Evolutionary conservation across 345 rosid species (phyloP), one percentile per base, ranked within the genome.

Genomic region (Linum lewisii): DNA sequence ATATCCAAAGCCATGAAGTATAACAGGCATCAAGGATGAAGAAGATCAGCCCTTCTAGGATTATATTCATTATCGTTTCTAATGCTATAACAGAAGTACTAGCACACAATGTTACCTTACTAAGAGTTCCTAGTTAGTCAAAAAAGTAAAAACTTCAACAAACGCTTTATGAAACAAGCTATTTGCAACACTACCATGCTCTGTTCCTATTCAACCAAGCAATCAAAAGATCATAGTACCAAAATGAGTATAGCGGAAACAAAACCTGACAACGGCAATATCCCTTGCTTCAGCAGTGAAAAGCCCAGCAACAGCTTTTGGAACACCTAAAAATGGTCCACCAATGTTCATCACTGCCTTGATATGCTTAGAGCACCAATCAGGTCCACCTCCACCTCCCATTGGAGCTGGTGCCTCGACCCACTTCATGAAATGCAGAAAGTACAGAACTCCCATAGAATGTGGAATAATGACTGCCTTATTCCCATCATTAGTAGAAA

Each of bases 391-490:
- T 1, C 86, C 90, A 51, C 91, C 84, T 52, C 91, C 91, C 75
- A 80, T 66, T 55, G 91, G 85, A 63, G 84, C 63, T 51, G 91
- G 87, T 67, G 87, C 82, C 66, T 84, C 91, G 36, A 84, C 85
- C 91, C 87, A 84, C 66, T 84, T 84, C 83, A 84, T 84, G 60
- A 84, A 84, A 73, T 84, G 91, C 70, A 84, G 75, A 78, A 84
- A 84, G 67, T 82, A 84, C 38, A 82, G 59, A 51, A 73, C 87
- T 4, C 91, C 87, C 91, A 82, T 84, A 10, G 91, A 84, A 74
- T 84, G 91, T 19, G 91, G 91, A 69, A 84, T 73, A 49, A 78
- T 76, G 19, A 84, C 85, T 45, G 70, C 91, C 69, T 84, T 82
- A 55, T 75, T 76, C 22, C 87, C 87, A 65, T 75, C 77, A 64